Base-by-base conservation (phyloP, 768 basidiomycete genomes). In the Leccinum subtestaceum region DNA sequence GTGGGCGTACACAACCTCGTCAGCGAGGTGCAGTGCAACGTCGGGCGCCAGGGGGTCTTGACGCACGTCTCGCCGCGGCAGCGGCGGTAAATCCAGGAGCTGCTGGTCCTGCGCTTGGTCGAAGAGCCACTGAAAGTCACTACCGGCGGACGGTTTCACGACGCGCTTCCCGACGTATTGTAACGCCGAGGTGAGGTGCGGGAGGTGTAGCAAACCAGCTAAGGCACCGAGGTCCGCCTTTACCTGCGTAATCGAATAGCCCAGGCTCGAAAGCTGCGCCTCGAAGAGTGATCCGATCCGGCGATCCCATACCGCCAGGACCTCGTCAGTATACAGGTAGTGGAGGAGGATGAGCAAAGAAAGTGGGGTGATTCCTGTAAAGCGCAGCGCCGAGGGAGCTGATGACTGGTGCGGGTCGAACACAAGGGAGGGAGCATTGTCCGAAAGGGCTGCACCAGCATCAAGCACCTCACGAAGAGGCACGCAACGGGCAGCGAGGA, bases 261-360 rank as follows among this genome's bases (percentile, higher is more conserved):
- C 79, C 12, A 82, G 58, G 15, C 50, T 59, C 7, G 67, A 58
- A n/a, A 82, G 75, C 21, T 78, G 73, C 5, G 65, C 67, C 27
- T 78, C 76, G 2, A 88, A 72, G 1, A 74, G 70, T 0, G 74
- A 63, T 5, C 75, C 78, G 11, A 91, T 78, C 17, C 93, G 84
- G 12, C 80, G 78, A 69, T 98, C 95, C 92, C 94, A 95, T 13
- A 95, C 71, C 0, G 92, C 86, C 11, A 92, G 76, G 1, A 95
- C 72, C 43, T 86, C 82, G 70, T 99, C 96, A 1, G 90, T 82
- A 72, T 98, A 98, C n/a, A 98, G 72, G 67, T 94, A 98, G 23
- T 86, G 81, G 19, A 97, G 71, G 19, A 98, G 76, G 21, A 96
- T 79, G 15, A 97, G 81, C 15, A 88, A 72, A 0, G 92, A 76